Percentiles rank a stretch among this genome's conserved stretches.
phyloP scores from a whole-genome alignment of 257 asterid genomes.

The Orobanche coerulescens region DNA sequence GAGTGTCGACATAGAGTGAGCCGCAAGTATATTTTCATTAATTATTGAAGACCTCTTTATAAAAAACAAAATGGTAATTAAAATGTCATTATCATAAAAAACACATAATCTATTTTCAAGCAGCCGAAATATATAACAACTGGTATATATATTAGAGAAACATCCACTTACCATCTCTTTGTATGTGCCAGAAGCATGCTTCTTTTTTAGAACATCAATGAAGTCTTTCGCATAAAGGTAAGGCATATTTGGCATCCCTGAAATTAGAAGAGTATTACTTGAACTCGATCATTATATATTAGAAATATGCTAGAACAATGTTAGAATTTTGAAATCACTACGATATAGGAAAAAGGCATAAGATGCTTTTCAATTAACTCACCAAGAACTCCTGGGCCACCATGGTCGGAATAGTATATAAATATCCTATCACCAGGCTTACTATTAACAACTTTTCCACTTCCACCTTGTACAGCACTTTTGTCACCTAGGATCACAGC shows the following conservation, averaged over 20 bases:
- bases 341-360: background rate
- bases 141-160: too few relatives aligned
- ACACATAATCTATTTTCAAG: too few relatives aligned
- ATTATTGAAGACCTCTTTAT: too few relatives aligned
- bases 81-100: too few relatives aligned
- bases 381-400: slow-evolving; percentile 97
- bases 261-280: background rate
- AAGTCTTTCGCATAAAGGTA: slow-evolving; percentile 64
- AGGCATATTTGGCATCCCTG: slow-evolving; percentile 82
- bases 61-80: too few relatives aligned
- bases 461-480: slow-evolving; percentile 60
- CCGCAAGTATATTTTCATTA: too few relatives aligned
- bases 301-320: background rate
- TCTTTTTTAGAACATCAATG: slow-evolving; percentile 62
- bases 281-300: background rate
- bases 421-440: slow-evolving; percentile 68
- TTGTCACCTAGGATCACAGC: slow-evolving; percentile 81
- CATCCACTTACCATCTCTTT: slow-evolving; percentile 54
- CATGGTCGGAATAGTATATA: slow-evolving; percentile 81
- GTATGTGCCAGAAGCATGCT: slow-evolving; percentile 62
- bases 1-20: too few relatives aligned
- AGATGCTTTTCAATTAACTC: slow-evolving; percentile 15
- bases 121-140: too few relatives aligned
- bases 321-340: background rate
- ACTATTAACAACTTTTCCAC: slow-evolving; percentile 68